A percentile compares a stretch with the other conserved stretches of the same genome.
These are phyloP conservation scores for Grammothele lineata DNA, from an alignment of 768 basidiomycete genomes.

Conservation along the genomic window DNA sequence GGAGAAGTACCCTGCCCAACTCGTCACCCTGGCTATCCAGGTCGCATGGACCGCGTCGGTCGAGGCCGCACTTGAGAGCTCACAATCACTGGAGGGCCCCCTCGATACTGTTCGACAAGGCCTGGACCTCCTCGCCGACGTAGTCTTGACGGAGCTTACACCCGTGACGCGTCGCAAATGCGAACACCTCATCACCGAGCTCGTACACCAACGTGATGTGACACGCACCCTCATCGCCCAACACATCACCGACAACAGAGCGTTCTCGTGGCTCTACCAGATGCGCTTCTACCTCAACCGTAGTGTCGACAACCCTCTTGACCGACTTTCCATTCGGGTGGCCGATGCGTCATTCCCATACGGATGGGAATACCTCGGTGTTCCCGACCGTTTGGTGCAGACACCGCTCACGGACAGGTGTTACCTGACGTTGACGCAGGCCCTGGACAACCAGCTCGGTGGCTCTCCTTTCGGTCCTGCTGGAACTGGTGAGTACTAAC, in stretches of 20 bases:
- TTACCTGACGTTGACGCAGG: slow-evolving; percentile 94
- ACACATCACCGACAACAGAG: slow-evolving; percentile 55
- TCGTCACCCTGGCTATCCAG: slow-evolving; percentile 93
- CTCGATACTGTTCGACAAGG: slow-evolving; percentile 76
- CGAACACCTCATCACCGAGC: slow-evolving; percentile 97
- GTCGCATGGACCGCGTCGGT: slow-evolving; percentile 90
- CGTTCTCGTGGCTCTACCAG: slow-evolving; percentile 93
- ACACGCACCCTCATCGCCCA: slow-evolving; percentile 73
- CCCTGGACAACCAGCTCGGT: slow-evolving; percentile 90
- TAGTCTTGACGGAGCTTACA: slow-evolving; percentile 85
- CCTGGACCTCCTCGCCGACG: slow-evolving; percentile 93
- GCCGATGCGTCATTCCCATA: slow-evolving; percentile 95
- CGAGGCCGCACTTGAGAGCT: slow-evolving; percentile 61
- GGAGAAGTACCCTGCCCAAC: slow-evolving; percentile 91
- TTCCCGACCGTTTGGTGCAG: slow-evolving; percentile 94
- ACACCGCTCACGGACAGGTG: slow-evolving; percentile 97
- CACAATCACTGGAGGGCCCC: slow-evolving; percentile 53
- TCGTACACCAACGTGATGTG: slow-evolving; percentile 97
- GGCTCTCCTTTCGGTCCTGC: slow-evolving; percentile 98
- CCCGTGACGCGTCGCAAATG: slow-evolving; percentile 95
- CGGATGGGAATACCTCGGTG: slow-evolving; percentile 98
- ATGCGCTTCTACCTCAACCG: slow-evolving; percentile 96
- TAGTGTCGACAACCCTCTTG: slow-evolving; percentile 66
- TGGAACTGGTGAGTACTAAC: slow-evolving; percentile 68
- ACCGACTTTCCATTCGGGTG: slow-evolving; percentile 74